Base-by-base conservation (phyloP, 805 yeast genomes). In the Wickerhamiella slavikovae region DNA sequence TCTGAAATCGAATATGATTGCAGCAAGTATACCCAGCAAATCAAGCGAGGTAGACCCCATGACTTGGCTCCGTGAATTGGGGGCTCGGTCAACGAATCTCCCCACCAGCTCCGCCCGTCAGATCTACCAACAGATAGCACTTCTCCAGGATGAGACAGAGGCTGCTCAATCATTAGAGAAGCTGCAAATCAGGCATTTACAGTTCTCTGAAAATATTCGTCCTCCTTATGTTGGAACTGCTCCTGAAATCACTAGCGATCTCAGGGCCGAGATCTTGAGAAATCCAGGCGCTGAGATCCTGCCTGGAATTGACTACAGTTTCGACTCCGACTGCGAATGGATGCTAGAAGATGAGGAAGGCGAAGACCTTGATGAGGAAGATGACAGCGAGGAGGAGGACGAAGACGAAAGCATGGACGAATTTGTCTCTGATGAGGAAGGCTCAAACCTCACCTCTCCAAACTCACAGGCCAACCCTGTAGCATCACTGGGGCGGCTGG, bases 141-240 rank as follows among this genome's bases (percentile, higher is more conserved):
- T 17, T 16, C 19, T 16, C 22, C 26, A 17, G 10, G 30, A 28
- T 17, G 28, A 25, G 13, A 8, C 14, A n/a, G 23, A 39, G 37
- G 15, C 32, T 30, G 18, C 35, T 29, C 28, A 32, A 25, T 17
- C 31, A 35, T 36, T 27, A 31, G 29, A n/a, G 17, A 35, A 17
- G 24, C 44, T 21, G 44, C 43, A 32, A 29, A 30, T 40, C 2
- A 45, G 48, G 27, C 44, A 46, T 30, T 29, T 57, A 9, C 49
- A 49, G 24, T 56, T 57, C 40, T 60, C 63, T 36, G 74, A 68
- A 35, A 66, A 66, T 38, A 47, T 60, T 5, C 51, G 62, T 20
- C 64, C 70, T 4, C 64, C 71, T 6, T 69, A 60, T 40, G 53
- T 54, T 21, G 75, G 75, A 1, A 61, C 74, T 0, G 66, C 55